Evolutionary conservation across 2,329 filamentous ascomycete genomes (phyloP).

Genomic region (Aspergillus japonicus): DNA sequence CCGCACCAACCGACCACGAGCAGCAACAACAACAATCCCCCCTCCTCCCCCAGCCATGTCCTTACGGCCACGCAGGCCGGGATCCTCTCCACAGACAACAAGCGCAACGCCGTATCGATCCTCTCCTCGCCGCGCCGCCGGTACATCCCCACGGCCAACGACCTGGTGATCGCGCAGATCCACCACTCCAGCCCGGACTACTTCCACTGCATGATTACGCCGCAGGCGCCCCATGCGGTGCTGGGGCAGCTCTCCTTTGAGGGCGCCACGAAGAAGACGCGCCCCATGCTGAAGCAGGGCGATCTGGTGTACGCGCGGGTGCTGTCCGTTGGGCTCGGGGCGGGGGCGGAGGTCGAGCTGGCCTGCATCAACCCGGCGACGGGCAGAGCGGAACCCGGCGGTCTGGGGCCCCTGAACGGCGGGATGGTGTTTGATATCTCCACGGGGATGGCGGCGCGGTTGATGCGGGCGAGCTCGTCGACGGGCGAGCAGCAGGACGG

Average conservation of each 20-base stretch:
- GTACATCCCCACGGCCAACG: slow-evolving; percentile 77
- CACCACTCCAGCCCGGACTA: slow-evolving; percentile 71
- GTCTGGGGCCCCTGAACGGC: slow-evolving; percentile 75
- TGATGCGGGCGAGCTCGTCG: slow-evolving; percentile 52
- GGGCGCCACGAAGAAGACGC: slow-evolving; percentile 84
- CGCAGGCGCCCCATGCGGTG: slow-evolving; percentile 61
- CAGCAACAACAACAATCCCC: slow-evolving; percentile 46
- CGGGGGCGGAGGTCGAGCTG: slow-evolving; percentile 83
- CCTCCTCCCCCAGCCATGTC: slow-evolving; percentile 48
- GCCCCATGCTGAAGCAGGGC: slow-evolving; percentile 71
- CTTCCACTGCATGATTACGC: slow-evolving; percentile 76
- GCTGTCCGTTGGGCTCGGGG: slow-evolving; percentile 70
- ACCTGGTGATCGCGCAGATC: slow-evolving; percentile 85
- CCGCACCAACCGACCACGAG: slow-evolving; percentile 60
- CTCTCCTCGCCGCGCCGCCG: slow-evolving; percentile 46
- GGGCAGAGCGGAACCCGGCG: slow-evolving; percentile 83
- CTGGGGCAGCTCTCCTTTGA: slow-evolving; percentile 92
- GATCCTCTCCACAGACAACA: slow-evolving; percentile 37
- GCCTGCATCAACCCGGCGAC: slow-evolving; percentile 85
- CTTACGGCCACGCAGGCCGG: slow-evolving; percentile 39
- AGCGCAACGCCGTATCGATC: slow-evolving; percentile 40
- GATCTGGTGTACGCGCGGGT: slow-evolving; percentile 89
- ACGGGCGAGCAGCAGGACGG: slow-evolving; percentile 36
- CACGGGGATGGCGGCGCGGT: slow-evolving; percentile 73
- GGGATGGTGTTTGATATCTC: slow-evolving; percentile 86